Evolutionary conservation across 192 early-diverging fungal genomes (phyloP), one percentile per base, ranked within the genome.

Genomic region (Backusella sp.): DNA sequence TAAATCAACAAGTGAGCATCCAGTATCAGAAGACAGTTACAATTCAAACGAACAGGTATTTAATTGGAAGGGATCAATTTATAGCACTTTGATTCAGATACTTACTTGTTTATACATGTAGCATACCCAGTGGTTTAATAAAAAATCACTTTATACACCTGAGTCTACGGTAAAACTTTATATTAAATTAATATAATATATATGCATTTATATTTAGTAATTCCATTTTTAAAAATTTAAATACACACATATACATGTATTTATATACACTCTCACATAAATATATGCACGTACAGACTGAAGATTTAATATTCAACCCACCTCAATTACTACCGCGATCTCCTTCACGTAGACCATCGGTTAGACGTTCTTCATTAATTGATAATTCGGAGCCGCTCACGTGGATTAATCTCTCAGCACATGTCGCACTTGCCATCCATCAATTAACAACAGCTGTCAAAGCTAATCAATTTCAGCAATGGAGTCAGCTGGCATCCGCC

Each of bases 361-460:
- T 67, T 21, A 44, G 73, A 32, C 70, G 72, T 21, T 65, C 69
- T 32, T 73, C 73, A 49, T 30, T 77, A 32, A 68, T 77, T 17
- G 68, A 74, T 26, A n/a, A 39, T 42, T 70, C 74, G 14, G 82
- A 85, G 70, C 62, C 69, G 19, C 67, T 80, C 3, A 86, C 82
- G 9, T 92, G 91, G 91, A 84, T 86, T 66, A 83, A 85, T 66
- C 77, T 88, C 15, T 79, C 83, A 3, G 79, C 79, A 12, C 77
- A 77, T 75, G 79, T 92, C 44, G 74, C 86, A 34, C 77, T 87
- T 1, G 82, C 87, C 1, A 88, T 88, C 8, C 84, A 91, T 73
- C 80, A 84, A 30, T 81, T 93, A 52, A 88, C 86, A 30, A 79
- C 81, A 6, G 81, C 86, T 1, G 84, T 83, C 56, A 87, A 86